Percentiles rank a stretch among this genome's conserved stretches.
phyloP scores from a whole-genome alignment of 2,329 filamentous ascomycete species.

The Claviceps spartinae region DNA sequence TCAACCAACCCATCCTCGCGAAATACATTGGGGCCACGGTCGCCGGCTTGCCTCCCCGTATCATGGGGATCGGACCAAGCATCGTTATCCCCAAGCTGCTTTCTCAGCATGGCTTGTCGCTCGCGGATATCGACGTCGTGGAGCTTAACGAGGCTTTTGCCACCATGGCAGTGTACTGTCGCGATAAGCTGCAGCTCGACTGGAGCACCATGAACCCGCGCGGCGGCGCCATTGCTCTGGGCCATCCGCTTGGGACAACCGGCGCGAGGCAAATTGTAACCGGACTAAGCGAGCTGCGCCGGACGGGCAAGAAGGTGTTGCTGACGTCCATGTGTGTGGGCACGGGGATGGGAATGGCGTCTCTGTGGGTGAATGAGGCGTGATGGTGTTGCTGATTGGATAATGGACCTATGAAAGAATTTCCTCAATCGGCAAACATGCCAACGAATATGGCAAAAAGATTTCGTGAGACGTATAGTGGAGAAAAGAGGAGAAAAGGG shows the following conservation, averaged over 20 bases:
- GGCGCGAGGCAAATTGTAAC: conserved; percentile 77
- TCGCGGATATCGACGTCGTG: conserved; percentile 76
- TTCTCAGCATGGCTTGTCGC: conserved; percentile 57
- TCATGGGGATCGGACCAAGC: conserved; percentile 89
- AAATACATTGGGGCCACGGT: conserved; percentile 92
- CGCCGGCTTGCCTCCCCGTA: conserved; percentile 76
- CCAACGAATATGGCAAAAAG: no score
- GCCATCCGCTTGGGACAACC: conserved; percentile 70
- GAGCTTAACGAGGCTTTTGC: conserved; percentile 98
- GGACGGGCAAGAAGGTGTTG: conserved; percentile 79
- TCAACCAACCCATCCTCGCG: conserved; percentile 81
- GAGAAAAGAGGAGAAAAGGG: no score
- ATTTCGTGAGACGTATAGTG: no score
- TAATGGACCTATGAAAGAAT: no score
- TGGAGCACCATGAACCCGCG: conserved; percentile 67
- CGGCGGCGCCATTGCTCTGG: conserved; percentile 71
- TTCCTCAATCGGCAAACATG: no score
- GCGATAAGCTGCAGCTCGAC: conserved; percentile 57
- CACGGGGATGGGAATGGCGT: conserved; percentile 56
- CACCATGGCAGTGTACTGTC: conserved; percentile 93
- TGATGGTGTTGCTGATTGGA: not conserved
- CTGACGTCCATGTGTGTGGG: conserved; percentile 84
- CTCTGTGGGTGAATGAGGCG: conserved; percentile 48
- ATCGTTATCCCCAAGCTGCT: conserved; percentile 73
- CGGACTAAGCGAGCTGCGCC: conserved; percentile 69